Conservation (phyloP, 108 stramenopile genomes). For the Cyclostephanos invisitatus region DNA sequence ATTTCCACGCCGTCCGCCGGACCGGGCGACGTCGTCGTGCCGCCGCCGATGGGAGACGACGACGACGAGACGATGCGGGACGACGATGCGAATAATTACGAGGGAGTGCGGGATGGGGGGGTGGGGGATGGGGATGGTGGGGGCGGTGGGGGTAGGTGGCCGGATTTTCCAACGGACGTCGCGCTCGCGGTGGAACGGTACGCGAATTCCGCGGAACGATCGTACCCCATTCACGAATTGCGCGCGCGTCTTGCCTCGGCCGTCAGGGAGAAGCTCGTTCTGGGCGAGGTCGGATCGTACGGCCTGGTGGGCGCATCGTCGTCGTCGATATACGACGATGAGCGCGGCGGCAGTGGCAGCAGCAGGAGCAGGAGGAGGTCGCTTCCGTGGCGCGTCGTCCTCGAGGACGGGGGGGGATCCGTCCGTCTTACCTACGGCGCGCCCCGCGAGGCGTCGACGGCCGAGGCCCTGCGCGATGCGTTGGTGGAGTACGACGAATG, state of each 20-base stretch:
- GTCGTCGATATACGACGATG: not conserved
- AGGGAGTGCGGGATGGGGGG: too few relatives aligned
- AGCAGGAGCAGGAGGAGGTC: conserved; percentile 29
- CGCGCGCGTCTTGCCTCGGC: conserved; percentile 70
- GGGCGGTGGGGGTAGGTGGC: conserved; percentile 53
- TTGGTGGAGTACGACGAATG: conserved; percentile 24
- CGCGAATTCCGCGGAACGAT: conserved; percentile 54
- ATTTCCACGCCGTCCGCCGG: conserved; percentile 20
- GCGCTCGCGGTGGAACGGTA: conserved; percentile 69
- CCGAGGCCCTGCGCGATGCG: conserved; percentile 35
- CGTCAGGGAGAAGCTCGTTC: conserved; percentile 73
- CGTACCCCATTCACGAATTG: conserved; percentile 56
- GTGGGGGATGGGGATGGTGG: not conserved
- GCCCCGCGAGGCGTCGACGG: conserved; percentile 51
- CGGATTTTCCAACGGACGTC: conserved; percentile 74
- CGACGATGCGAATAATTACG: not conserved
- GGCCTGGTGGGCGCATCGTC: not conserved
- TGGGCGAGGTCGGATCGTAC: conserved; percentile 71
- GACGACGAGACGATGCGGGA: not conserved
- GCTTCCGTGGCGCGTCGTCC: conserved; percentile 45
- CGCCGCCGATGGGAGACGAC: conserved; percentile 1
- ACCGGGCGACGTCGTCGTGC: not conserved
- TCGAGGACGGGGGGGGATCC: conserved; percentile 45
- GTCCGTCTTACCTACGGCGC: conserved; percentile 72
- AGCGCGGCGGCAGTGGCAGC: not conserved